These are phyloP conservation scores for Ustilago crameri DNA, from an alignment of 1,284 basidiomycete species.

Conservation along the genomic window DNA sequence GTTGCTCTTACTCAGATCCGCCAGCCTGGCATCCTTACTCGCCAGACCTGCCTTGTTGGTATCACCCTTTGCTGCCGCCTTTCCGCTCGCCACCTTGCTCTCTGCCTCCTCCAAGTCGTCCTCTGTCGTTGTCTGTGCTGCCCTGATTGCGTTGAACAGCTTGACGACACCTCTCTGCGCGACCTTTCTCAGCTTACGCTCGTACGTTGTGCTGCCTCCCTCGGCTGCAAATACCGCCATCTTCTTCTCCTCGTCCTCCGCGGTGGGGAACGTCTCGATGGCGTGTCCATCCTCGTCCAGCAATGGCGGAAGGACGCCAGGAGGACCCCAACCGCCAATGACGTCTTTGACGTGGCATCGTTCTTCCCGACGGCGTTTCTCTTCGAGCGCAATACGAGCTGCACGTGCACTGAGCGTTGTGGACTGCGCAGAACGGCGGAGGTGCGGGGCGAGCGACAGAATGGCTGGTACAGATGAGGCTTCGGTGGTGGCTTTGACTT, in stretches of 20 bases:
- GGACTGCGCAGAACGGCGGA: slow-evolving; percentile 57
- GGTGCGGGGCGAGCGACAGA: slow-evolving; percentile 64
- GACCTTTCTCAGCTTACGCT: slow-evolving; percentile 62
- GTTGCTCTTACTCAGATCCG: slow-evolving; percentile 64
- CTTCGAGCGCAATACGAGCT: slow-evolving; percentile 58
- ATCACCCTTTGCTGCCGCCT: neutral
- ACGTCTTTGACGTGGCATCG: slow-evolving; percentile 63
- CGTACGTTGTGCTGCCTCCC: slow-evolving; percentile 61
- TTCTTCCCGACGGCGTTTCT: slow-evolving; percentile 60
- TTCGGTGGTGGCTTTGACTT: slow-evolving; percentile 3
- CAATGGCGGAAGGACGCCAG: slow-evolving; percentile 51
- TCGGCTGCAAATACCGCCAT: slow-evolving; percentile 44
- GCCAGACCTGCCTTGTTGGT: slow-evolving; percentile 50
- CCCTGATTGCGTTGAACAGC: slow-evolving; percentile 67
- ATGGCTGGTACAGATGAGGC: slow-evolving; percentile 41
- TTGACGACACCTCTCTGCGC: slow-evolving; percentile 67
- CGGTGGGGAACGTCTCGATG: slow-evolving; percentile 20
- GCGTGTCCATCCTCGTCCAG: slow-evolving; percentile 49
- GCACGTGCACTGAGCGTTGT: slow-evolving; percentile 60
- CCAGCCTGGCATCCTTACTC: slow-evolving; percentile 56
- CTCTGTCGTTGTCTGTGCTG: slow-evolving; percentile 61
- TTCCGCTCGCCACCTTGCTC: slow-evolving; percentile 29
- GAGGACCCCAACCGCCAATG: slow-evolving; percentile 66
- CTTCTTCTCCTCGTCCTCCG: slow-evolving; percentile 26
- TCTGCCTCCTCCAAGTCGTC: slow-evolving; percentile 56